phyloP scores from a whole-genome alignment of 306 rosid species.

The Cicer chorassanicum region DNA sequence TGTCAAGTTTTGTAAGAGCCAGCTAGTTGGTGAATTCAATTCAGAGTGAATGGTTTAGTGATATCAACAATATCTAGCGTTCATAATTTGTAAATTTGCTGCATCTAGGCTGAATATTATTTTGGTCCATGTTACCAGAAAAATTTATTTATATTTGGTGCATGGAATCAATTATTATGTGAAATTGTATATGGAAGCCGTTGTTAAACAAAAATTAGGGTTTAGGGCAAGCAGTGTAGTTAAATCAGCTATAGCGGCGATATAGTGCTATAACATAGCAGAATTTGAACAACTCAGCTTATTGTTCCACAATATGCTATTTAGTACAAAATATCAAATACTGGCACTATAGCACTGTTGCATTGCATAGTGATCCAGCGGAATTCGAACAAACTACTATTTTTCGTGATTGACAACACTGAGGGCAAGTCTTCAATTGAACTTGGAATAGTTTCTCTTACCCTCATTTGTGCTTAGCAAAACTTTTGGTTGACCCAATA shows the following conservation, averaged over 20 bases:
- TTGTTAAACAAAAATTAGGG: not conserved
- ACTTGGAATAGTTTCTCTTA: not conserved
- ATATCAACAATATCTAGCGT: not conserved
- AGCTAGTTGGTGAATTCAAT: slow-evolving; percentile 3
- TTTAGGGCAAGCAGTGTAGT: too few relatives aligned
- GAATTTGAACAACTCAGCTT: too few relatives aligned
- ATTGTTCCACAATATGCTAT: too few relatives aligned
- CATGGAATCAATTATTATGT: not conserved
- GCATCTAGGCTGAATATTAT: slow-evolving; percentile 22
- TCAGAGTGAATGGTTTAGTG: slow-evolving; percentile 2
- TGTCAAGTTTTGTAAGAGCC: not conserved
- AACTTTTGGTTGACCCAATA: slow-evolving; percentile 19
- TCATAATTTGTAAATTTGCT: slow-evolving; percentile 17
- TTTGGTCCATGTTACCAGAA: not conserved
- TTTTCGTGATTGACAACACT: too few relatives aligned
- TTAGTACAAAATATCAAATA: too few relatives aligned
- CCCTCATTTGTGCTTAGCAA: not conserved
- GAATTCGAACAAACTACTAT: too few relatives aligned
- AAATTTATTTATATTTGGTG: not conserved
- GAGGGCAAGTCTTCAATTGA: slow-evolving; percentile 2
- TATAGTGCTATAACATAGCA: too few relatives aligned
- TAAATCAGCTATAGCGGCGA: too few relatives aligned
- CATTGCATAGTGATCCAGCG: too few relatives aligned
- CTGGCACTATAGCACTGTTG: too few relatives aligned
- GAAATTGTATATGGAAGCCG: slow-evolving; percentile 30